Base-by-base conservation (phyloP, 73 alveolate species). In the Uronychia setigera region DNA sequence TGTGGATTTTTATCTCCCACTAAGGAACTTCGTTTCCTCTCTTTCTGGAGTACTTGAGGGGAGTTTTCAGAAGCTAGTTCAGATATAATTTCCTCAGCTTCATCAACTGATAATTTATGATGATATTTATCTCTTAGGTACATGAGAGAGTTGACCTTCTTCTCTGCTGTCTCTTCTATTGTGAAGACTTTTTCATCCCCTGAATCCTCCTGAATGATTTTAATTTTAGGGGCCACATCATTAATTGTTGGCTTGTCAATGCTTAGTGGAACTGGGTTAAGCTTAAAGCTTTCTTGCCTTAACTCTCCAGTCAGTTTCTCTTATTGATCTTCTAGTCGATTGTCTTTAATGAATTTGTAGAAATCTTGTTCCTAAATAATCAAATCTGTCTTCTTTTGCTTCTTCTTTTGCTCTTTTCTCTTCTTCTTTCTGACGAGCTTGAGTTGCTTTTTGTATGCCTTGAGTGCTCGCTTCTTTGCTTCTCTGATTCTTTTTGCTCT, bases 401-500 rank as follows among this genome's bases (percentile, higher is more conserved):
- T 46, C 67, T 46, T 46, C 67, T 46, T 46, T 19, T 46, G 5
- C 67, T 46, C 67, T 46, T 46, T 46, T 19, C 19, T 46, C 67
- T 46, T 46, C 67, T 46, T 11, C 19, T 46, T 46, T 19, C 67
- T 5, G 67, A 46, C n/a, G 5, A 11, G 5, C 67, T 46, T 46
- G n/a, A 46, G 5, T 19, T 46, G 67, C 67, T 46, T 46, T 19
- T 31, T 76, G 81, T 76, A 76, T 9, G 28, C 28, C 27, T 76
- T 32, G 1, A 76, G 81, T 9, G 81, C 81, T 5, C 59, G n/a
- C 27, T 76, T 76, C 59, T 76, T 76, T 9, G 81, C 81, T 29
- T 76, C 29, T 29, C 81, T 26, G n/a, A 76, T 76, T 30, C 81
- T 25, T 30, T 76, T 76, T 5, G 32, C 32, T 28, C 81, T 25